phyloP scores from a whole-genome alignment of 192 early-diverging fungal species.

The Cetraspora pellucida region DNA sequence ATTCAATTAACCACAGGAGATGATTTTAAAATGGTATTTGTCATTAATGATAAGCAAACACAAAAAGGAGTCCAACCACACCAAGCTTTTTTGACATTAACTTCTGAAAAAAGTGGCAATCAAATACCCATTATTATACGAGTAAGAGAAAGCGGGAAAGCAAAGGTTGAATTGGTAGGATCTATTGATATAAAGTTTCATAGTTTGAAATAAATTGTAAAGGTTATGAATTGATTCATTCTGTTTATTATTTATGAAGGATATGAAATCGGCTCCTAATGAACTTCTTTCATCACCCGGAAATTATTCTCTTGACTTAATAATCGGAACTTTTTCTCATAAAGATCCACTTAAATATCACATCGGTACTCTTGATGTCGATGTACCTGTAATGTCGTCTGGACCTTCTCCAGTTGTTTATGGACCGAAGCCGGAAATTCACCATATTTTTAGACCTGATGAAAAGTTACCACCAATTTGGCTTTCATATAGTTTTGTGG shows the following conservation, averaged over 20 bases:
- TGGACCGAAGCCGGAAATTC: conserved; percentile 48
- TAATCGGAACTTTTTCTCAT: conserved; percentile 36
- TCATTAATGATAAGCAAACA: conserved; percentile 5
- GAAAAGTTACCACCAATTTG: conserved; percentile 43
- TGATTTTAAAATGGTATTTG: conserved; percentile 29
- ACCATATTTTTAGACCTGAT: conserved; percentile 44
- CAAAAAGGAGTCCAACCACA: conserved; percentile 23
- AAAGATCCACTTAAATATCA: conserved; percentile 29
- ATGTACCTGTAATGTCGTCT: not conserved
- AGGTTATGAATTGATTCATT: not conserved
- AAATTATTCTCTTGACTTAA: conserved; percentile 27
- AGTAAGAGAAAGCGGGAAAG: conserved; percentile 34
- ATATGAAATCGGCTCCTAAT: conserved; percentile 18
- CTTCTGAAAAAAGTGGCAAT: conserved; percentile 11
- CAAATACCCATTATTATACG: conserved; percentile 22
- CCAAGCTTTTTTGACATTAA: conserved; percentile 35
- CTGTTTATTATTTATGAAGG: not conserved
- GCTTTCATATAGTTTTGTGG: conserved; percentile 37
- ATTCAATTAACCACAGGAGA: conserved; percentile 13
- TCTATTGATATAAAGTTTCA: not conserved
- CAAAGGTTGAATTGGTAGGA: conserved; percentile 27
- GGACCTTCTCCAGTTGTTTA: conserved; percentile 17
- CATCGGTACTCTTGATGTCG: conserved; percentile 26
- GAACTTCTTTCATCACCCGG: conserved; percentile 16
- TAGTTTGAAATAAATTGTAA: not conserved